Base-by-base conservation (phyloP, 768 basidiomycete species). In the Suillus lakei region DNA sequence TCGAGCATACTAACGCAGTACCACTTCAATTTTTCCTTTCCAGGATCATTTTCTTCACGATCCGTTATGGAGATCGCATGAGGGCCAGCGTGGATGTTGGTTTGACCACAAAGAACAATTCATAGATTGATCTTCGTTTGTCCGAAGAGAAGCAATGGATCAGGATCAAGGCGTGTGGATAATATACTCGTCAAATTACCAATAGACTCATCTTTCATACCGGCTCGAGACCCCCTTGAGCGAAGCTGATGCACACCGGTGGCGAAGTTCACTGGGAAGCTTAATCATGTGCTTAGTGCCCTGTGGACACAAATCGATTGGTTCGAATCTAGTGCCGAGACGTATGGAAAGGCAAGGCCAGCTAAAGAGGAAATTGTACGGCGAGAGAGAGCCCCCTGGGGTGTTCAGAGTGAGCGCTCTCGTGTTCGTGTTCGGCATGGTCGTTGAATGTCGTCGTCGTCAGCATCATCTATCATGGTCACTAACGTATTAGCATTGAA, bases 81-180 rank as follows among this genome's bases (percentile, higher is more conserved):
- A 78, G 87, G 59, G 81, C 79, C 2, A 84, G 80, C 80, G 71
- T 83, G 7, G 83, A 88, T 66, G 74, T 86, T 16, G 85, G 83
- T 1, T 87, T 81, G 1, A 84, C 81, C 1, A 72, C 71, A 10
- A 73, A 78, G 1, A 77, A 73, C 23, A 82, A 81, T 61, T 83
- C 39, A 66, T 4, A 10, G 18, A 58, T 58, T n/a, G 9, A 28
- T 8, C n/a, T 28, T 50, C 26, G 13, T 15, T 50, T 15, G 26
- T 53, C 9, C 28, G 7, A 51, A 28, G 15, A 16, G 50, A 28
- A 28, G 26, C 6, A 28, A 28, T 28, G 26, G 16, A 50, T 48
- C 13, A 26, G n/a, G 13, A 26, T 50, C 16, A 50, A 9, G 16
- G 8, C 28, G 15, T 51, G 50, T 28, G 26, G 50, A 28, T 1